These are phyloP conservation scores for Saccharomyces kudriavzevii DNA, from an alignment of 805 yeast genomes.

Conservation along the genomic window DNA sequence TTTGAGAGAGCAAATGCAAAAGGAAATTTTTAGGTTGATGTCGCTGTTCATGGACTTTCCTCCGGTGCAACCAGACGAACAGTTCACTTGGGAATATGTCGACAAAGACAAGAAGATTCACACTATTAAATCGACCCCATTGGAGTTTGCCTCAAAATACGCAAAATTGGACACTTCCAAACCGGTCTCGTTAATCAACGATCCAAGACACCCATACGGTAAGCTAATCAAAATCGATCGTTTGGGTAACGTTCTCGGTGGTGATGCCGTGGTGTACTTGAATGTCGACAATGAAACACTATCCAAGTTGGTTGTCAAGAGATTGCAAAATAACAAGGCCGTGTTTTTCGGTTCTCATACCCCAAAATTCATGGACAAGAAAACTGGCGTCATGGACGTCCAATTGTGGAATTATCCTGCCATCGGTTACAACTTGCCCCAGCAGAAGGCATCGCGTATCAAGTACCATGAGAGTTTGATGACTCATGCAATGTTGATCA, in stretches of 20 bases:
- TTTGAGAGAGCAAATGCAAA: constrained; percentile 42
- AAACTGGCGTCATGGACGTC: constrained; percentile 64
- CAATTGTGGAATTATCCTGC: constrained; percentile 59
- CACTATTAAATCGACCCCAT: constrained; percentile 50
- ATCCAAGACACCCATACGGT: constrained; percentile 68
- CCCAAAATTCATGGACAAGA: constrained; percentile 62
- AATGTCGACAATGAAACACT: constrained; percentile 55
- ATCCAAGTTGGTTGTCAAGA: constrained; percentile 53
- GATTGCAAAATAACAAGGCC: constrained; percentile 65
- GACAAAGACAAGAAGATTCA: constrained; percentile 58
- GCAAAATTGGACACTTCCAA: constrained; percentile 45
- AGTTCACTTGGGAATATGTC: constrained; percentile 64
- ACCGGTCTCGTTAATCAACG: constrained; percentile 64
- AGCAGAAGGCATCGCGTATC: constrained; percentile 61
- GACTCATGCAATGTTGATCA: constrained; percentile 88
- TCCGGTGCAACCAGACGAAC: constrained; percentile 57
- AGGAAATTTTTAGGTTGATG: constrained; percentile 56
- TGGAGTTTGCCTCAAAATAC: constrained; percentile 50
- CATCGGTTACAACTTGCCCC: constrained; percentile 45
- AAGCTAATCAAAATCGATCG: constrained; percentile 62
- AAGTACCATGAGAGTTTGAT: constrained; percentile 62
- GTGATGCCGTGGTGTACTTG: constrained; percentile 62
- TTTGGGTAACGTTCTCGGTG: constrained; percentile 64
- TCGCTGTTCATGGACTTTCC: constrained; percentile 70
- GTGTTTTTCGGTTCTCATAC: constrained; percentile 87